Evolutionary conservation across 176 grass and related monocot genomes (phyloP).

Genomic region (Miscanthus lutarioriparius): DNA sequence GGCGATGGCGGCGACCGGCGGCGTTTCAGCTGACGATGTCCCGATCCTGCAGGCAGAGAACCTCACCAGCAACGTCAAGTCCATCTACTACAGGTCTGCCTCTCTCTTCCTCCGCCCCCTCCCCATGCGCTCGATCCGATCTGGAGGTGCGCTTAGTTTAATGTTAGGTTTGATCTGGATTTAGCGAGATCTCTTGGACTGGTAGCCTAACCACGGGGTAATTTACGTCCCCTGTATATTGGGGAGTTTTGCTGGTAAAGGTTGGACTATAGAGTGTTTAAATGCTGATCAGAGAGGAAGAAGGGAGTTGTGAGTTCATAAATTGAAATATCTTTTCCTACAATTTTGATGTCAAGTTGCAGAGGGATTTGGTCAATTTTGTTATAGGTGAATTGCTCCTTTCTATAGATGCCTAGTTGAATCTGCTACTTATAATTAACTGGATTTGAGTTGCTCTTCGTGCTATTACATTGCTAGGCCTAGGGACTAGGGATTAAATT

Average conservation of each 20-base stretch:
- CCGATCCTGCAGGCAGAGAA: slow-evolving; percentile 68
- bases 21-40: slow-evolving; percentile 35
- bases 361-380: neutral
- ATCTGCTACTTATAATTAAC: neutral
- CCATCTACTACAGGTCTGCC: slow-evolving; percentile 70
- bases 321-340: neutral
- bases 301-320: neutral
- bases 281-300: slow-evolving; percentile 7
- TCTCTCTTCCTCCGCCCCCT: neutral
- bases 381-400: neutral
- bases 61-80: slow-evolving; percentile 78
- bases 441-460: neutral
- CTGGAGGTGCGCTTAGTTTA: neutral
- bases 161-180: neutral
- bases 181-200: neutral
- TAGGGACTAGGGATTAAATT: neutral
- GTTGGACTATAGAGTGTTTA: neutral
- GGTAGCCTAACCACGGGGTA: neutral
- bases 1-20: slow-evolving; percentile 39
- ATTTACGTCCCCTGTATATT: neutral
- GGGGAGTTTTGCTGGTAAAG: neutral
- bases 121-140: slow-evolving; percentile 1
- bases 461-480: neutral
- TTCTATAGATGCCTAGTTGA: neutral
- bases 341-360: neutral